Evolutionary conservation across 345 rosid species (phyloP), one percentile per base, ranked within the genome.

Genomic region (Nasturtium officinale): DNA sequence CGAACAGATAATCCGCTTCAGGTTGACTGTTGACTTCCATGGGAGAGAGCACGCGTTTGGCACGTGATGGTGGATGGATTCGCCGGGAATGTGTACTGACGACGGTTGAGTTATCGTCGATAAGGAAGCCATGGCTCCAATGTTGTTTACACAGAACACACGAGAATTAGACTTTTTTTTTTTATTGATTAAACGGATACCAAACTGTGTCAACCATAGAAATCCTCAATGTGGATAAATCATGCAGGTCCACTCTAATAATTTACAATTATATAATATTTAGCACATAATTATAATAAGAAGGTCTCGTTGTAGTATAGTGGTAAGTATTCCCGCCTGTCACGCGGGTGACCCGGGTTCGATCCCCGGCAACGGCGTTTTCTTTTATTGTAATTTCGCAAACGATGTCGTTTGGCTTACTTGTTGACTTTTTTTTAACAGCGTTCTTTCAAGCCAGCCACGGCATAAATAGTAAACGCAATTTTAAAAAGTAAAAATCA

Each of bases 281-380:
- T n/a, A n/a, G n/a, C n/a, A n/a, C n/a, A n/a, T n/a, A n/a, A n/a
- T n/a, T n/a, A n/a, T n/a, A n/a, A n/a, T n/a, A n/a, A n/a, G n/a
- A n/a, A n/a, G n/a, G n/a, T n/a, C n/a, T n/a, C 65, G 65, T 60
- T 60, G 47, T 60, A 60, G 65, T 56, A 38, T 89, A 83, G 96
- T 85, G 91, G 92, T 89, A 0, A 88, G 96, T 86, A 88, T 87
- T 82, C 85, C 89, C 87, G 92, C 86, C 97, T 88, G 93, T 91
- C 98, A 91, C 92, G 86, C 88, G 87, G 91, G 25, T 23, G 25
- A 23, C 25, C 92, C 90, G 95, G 84, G 94, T 87, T 90, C 98
- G 97, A 89, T 87, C 87, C 79, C 79, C 69, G 79, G 79, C 74
- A 68, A 68, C 64, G 79, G 79, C 79, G 74, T 1, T 23, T 1